phyloP scores from a whole-genome alignment of 345 rosid genomes.

The Eucalyptus guilfoylei region DNA sequence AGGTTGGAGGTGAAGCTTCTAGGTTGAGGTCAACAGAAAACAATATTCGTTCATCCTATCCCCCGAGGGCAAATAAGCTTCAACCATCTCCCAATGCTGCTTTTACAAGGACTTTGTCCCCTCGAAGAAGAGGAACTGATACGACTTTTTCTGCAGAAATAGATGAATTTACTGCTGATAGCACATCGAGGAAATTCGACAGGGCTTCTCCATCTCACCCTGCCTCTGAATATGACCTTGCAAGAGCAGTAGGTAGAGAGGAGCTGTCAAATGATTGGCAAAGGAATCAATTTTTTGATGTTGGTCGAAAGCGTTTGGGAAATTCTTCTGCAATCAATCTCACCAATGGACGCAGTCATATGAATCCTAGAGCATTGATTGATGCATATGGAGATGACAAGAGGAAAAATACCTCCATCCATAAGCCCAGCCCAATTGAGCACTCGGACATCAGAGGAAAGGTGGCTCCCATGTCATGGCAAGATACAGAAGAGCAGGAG shows the following conservation, averaged over 20 bases:
- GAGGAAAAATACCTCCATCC: conserved; percentile 30
- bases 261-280: conserved; percentile 48
- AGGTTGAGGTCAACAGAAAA: conserved; percentile 31
- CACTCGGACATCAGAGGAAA: conserved; percentile 35
- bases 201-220: conserved; percentile 51
- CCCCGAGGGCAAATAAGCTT: conserved; percentile 33
- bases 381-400: conserved; percentile 95
- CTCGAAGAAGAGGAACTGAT: conserved; percentile 26
- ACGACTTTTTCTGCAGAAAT: conserved; percentile 20
- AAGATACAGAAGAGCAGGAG: conserved; percentile 98
- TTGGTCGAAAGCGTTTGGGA: conserved; percentile 17
- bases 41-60: conserved; percentile 31
- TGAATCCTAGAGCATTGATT: conserved; percentile 82
- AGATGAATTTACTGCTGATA: conserved; percentile 37
- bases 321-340: conserved; percentile 16
- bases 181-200: conserved; percentile 57
- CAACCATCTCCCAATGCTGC: conserved; percentile 26
- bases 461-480: conserved; percentile 65
- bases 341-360: conserved; percentile 47
- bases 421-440: conserved; percentile 31
- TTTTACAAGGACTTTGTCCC: conserved; percentile 25
- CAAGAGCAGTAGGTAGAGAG: conserved; percentile 32
- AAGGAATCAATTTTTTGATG: conserved; percentile 41
- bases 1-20: conserved; percentile 31
- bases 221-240: conserved; percentile 39